phyloP scores from a whole-genome alignment of 345 rosid species.

The Eucalyptus microcorys region DNA sequence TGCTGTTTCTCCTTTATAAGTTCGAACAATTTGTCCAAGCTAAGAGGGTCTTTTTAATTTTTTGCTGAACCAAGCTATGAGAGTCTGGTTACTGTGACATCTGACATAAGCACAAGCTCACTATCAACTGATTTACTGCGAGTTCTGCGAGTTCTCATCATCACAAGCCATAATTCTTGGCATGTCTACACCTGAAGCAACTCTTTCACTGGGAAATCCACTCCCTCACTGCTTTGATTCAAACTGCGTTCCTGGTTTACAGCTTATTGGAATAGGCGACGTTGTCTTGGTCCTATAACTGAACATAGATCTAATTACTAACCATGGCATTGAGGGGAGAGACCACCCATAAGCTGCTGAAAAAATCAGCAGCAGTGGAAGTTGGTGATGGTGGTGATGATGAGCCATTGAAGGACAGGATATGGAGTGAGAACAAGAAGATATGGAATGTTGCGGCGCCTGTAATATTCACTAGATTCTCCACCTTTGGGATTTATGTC shows the following conservation, averaged over 20 bases:
- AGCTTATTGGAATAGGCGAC: not conserved
- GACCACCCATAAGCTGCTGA: constrained; percentile 6
- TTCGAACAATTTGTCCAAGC: not conserved
- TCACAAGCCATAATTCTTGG: not conserved
- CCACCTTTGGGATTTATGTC: constrained; percentile 42
- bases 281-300: not conserved
- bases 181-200: not conserved
- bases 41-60: not conserved
- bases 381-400: not conserved
- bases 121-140: not conserved
- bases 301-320: not conserved
- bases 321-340: constrained; percentile 5
- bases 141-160: not conserved
- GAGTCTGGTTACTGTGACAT: not conserved
- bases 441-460: constrained; percentile 66
- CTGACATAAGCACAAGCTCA: not conserved
- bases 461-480: constrained; percentile 56
- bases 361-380: not conserved
- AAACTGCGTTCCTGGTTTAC: not conserved
- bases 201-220: not conserved
- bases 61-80: not conserved
- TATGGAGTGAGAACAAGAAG: constrained; percentile 55
- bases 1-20: not conserved
- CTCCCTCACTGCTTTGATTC: not conserved
- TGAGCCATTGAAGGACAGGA: constrained; percentile 6